A percentile compares a stretch with the other conserved stretches of the same genome.
These are phyloP conservation scores for Discostella stelligeroides DNA, from an alignment of 108 stramenopile genomes.

Conservation along the genomic window DNA sequence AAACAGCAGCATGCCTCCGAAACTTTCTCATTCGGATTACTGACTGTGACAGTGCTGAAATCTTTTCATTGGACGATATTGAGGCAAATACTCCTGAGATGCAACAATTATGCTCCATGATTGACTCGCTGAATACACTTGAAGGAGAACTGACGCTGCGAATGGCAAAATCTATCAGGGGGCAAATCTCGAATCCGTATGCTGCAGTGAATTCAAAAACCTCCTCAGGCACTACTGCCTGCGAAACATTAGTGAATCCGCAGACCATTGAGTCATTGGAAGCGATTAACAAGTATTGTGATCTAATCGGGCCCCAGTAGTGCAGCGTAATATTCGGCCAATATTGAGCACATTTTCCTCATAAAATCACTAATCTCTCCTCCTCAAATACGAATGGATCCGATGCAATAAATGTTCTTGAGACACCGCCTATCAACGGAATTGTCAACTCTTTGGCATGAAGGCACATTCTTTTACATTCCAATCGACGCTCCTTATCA, in stretches of 20 bases:
- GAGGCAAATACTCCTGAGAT: not conserved
- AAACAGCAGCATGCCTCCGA: not conserved
- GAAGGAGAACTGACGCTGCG: not conserved
- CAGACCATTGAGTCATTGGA: constrained; percentile 10
- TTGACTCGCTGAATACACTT: not conserved
- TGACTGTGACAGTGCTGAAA: not conserved
- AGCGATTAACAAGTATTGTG: not conserved
- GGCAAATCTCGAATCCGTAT: constrained; percentile 1
- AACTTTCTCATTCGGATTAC: not conserved
- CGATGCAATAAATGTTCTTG: constrained; percentile 45
- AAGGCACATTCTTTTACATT: constrained; percentile 77
- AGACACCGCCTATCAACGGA: constrained; percentile 38
- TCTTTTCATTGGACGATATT: not conserved
- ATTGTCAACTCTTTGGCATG: constrained; percentile 67
- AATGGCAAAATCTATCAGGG: not conserved
- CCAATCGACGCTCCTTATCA: constrained; percentile 15
- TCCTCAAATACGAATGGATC: constrained; percentile 53
- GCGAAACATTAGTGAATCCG: too few species aligned
- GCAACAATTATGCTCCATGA: not conserved
- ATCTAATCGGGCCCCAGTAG: not conserved
- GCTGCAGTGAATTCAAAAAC: too few species aligned
- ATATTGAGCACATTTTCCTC: not conserved
- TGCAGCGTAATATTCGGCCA: not conserved
- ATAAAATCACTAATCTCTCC: not conserved
- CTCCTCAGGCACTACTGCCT: too few species aligned